These are phyloP conservation scores for Phytophthora cryptogea DNA, from an alignment of 352 stramenopile species.

Conservation along the genomic window DNA sequence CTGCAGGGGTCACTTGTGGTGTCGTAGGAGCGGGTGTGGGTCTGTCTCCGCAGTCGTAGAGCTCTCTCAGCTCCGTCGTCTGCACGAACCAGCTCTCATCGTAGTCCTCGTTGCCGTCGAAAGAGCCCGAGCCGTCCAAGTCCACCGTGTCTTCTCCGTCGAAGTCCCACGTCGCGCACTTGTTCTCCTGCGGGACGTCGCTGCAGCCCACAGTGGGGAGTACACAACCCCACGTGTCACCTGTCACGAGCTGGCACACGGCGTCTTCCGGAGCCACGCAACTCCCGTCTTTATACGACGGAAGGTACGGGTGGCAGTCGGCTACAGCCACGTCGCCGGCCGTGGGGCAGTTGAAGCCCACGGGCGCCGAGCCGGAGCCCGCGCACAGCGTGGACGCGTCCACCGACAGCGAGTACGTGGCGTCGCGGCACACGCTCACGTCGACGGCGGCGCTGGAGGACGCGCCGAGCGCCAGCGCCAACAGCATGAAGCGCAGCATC, in stretches of 20 bases:
- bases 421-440: conserved; percentile 52
- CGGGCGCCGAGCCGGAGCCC: conserved; percentile 33
- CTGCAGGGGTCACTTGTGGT: conserved; percentile 22
- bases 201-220: conserved; percentile 43
- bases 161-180: conserved; percentile 41
- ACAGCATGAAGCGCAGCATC: conserved; percentile 19
- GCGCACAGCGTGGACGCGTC: conserved; percentile 35
- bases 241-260: conserved; percentile 38
- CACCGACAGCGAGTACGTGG: conserved; percentile 42
- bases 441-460: conserved; percentile 19
- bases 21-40: conserved; percentile 38
- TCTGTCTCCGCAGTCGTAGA: conserved; percentile 37
- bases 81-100: conserved; percentile 45
- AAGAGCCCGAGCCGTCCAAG: conserved; percentile 24
- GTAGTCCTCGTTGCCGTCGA: conserved; percentile 38
- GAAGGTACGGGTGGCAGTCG: conserved; percentile 46
- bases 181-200: conserved; percentile 10
- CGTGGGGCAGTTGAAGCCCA: conserved; percentile 39
- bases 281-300: conserved; percentile 29
- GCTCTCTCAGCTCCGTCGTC: conserved; percentile 31
- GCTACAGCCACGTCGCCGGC: conserved; percentile 35
- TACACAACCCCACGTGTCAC: conserved; percentile 47
- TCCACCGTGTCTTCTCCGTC: conserved; percentile 29
- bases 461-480: conserved; percentile 13
- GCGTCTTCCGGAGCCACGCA: conserved; percentile 48